These are phyloP conservation scores for Earliella scabrosa DNA, from an alignment of 1,284 basidiomycete species.

Conservation along the genomic window DNA sequence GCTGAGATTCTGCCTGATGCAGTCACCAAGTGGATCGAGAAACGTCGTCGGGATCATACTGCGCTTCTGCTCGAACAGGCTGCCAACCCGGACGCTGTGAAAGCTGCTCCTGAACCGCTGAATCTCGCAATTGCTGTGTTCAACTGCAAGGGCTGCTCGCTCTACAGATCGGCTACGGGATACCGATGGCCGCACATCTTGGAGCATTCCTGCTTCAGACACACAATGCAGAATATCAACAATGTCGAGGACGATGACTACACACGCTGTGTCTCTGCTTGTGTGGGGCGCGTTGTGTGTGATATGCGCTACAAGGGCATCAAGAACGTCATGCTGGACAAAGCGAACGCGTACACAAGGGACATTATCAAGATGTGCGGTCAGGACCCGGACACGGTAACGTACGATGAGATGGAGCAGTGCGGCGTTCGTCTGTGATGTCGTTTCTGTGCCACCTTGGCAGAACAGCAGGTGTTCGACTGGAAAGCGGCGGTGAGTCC, in stretches of 20 bases:
- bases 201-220: neutral
- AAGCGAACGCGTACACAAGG: constrained; percentile 5
- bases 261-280: neutral
- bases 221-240: neutral
- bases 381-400: constrained; percentile 44
- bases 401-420: constrained; percentile 47
- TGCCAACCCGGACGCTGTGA: neutral
- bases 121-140: neutral
- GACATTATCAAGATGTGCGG: constrained; percentile 41
- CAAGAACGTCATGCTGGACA: neutral
- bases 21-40: neutral
- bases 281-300: too few relatives aligned
- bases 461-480: neutral
- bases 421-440: constrained; percentile 36
- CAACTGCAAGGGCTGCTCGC: neutral
- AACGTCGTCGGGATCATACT: neutral
- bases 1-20: neutral
- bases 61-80: neutral
- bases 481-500: constrained; percentile 11
- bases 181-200: neutral
- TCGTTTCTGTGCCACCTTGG: neutral
- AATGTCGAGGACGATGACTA: neutral
- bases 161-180: neutral
- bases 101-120: neutral
- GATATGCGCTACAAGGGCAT: neutral